Evolutionary conservation across 2,329 filamentous ascomycete genomes (phyloP), one percentile per base, ranked within the genome.

Genomic region (Monosporascus sp.): DNA sequence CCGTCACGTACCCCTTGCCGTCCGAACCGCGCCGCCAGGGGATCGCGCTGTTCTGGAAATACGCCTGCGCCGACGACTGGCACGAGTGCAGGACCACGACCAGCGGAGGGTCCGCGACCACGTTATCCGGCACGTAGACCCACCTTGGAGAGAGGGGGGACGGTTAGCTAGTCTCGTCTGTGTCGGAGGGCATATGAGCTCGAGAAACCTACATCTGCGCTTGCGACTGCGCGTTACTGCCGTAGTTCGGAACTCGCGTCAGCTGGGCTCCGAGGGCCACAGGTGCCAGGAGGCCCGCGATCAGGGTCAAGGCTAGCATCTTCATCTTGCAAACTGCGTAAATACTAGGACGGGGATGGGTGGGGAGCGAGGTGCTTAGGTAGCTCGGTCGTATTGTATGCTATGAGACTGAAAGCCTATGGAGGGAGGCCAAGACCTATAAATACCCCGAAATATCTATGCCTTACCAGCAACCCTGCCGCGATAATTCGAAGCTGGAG

Each of bases 1-100:
- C 76, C 48, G 76, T 73, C 53, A 71, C 66, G 57, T 68, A 71
- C 0, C 68, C 68, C 55, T 68, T 70, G 44, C 56, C 56, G 52
- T 71, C 67, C 18, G 65, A 65, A 1, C 68, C 69, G 25, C 60
- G 51, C 51, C 58, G 60, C 68, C 67, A 70, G n/a, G 70, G 67
- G 48, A 71, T 70, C 53, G 65, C 62, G 56, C 54, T 63, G 59
- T 70, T 72, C 47, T 62, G 60, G 61, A 69, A 69, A 57, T 70
- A 71, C 22, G 64, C 59, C 55, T 68, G 64, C 42, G 67, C 68
- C 3, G 66, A 60, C 27, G 67, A 70, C 56, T 71, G 68, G 61
- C 68, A 71, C 27, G 67, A 70, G 57, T 72, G 68, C 54, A 71
- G 68, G n/a, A 70, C 66, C 6, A 71, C 63, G 3, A 70, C 67